These are phyloP conservation scores for Conticribra weissflogii DNA, from an alignment of 108 stramenopile genomes.

Conservation along the genomic window DNA sequence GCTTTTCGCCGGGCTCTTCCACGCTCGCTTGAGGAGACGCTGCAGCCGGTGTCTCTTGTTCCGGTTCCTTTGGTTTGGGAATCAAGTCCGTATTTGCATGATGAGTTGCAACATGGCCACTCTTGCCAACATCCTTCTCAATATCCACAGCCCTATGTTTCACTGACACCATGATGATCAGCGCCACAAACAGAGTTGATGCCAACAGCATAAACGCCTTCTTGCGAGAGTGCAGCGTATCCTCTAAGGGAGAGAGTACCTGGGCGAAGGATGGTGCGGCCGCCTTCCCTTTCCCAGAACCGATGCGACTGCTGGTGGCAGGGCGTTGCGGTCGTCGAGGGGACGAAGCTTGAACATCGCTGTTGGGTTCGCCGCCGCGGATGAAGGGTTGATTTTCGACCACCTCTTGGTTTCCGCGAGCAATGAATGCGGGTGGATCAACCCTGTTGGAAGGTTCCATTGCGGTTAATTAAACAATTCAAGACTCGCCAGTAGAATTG, in stretches of 20 bases:
- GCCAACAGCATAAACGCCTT: constrained; percentile 25
- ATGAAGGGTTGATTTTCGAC: background rate
- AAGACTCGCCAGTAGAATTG: no score
- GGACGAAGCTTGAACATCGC: background rate
- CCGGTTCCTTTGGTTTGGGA: background rate
- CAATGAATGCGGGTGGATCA: background rate
- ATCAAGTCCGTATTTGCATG: constrained; percentile 9
- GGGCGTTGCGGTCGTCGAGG: background rate
- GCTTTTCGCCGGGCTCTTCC: background rate
- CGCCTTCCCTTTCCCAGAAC: background rate
- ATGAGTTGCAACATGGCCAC: background rate
- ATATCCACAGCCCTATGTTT: constrained; percentile 21
- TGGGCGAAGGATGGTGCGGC: background rate
- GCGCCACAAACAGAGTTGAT: constrained; percentile 16
- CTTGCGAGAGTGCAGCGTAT: constrained; percentile 15
- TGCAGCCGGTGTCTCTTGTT: background rate
- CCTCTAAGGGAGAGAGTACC: background rate
- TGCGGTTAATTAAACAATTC: no score
- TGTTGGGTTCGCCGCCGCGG: background rate
- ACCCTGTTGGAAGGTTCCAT: background rate
- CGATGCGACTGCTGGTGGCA: background rate
- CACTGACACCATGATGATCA: constrained; percentile 18
- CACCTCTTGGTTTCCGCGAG: background rate
- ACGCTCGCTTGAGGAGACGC: background rate
- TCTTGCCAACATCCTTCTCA: constrained; percentile 18